Conservation (phyloP, 495 filamentous ascomycete species). For the Chaetomidium leptoderma region DNA sequence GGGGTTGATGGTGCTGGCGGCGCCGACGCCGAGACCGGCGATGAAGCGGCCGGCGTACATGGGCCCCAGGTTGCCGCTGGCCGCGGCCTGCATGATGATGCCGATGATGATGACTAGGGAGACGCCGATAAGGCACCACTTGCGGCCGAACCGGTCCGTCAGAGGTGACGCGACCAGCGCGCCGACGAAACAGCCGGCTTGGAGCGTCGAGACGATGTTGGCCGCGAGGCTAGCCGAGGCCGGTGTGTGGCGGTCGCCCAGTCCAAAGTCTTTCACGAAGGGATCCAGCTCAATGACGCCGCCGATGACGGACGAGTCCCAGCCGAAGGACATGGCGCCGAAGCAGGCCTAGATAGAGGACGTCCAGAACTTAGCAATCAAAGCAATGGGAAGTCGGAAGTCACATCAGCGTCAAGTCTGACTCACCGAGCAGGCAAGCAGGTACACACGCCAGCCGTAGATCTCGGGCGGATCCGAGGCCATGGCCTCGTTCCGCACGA, state of each 20-base stretch:
- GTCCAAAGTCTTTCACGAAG: slow-evolving; percentile 43
- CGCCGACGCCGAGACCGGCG: slow-evolving; percentile 57
- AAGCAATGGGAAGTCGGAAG: not conserved
- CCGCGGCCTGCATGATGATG: slow-evolving; percentile 52
- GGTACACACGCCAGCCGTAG: slow-evolving; percentile 72
- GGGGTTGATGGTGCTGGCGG: slow-evolving; percentile 55
- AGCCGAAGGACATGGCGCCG: slow-evolving; percentile 70
- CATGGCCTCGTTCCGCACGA: slow-evolving; percentile 78
- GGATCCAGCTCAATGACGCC: slow-evolving; percentile 54
- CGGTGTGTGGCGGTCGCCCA: slow-evolving; percentile 27
- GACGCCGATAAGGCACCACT: slow-evolving; percentile 54
- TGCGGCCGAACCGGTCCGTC: slow-evolving; percentile 46
- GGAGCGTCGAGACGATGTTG: slow-evolving; percentile 54
- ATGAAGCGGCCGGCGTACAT: slow-evolving; percentile 61
- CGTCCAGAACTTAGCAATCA: not conserved
- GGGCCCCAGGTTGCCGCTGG: slow-evolving; percentile 49
- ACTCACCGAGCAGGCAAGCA: slow-evolving; percentile 62
- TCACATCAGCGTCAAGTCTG: not conserved
- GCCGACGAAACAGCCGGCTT: slow-evolving; percentile 52
- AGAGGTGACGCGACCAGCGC: slow-evolving; percentile 34
- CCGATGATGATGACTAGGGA: slow-evolving; percentile 53
- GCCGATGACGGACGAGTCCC: slow-evolving; percentile 62
- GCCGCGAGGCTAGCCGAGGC: slow-evolving; percentile 37
- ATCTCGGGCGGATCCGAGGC: slow-evolving; percentile 68
- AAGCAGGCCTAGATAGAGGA: slow-evolving; percentile 55